phyloP scores from a whole-genome alignment of 108 stramenopile genomes.

The Cyclotella atomus region DNA sequence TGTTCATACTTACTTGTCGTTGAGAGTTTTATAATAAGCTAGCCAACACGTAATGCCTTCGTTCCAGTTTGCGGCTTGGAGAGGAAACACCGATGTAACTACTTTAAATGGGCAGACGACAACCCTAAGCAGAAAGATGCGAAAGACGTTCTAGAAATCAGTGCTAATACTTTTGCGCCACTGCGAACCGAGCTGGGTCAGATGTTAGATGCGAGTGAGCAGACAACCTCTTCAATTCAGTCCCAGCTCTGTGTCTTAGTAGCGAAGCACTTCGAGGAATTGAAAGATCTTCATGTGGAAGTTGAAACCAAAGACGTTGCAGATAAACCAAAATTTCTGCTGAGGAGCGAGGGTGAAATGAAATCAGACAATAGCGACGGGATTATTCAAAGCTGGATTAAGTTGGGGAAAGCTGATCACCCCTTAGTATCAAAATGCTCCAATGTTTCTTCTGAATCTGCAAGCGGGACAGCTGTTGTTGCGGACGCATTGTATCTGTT shows the following conservation, averaged over 20 bases:
- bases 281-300: constrained; percentile 6
- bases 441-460: background rate
- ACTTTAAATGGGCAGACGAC: constrained; percentile 63
- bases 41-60: too few relatives aligned
- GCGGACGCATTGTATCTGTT: constrained; percentile 59
- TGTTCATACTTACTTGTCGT: background rate
- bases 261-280: constrained; percentile 29
- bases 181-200: constrained; percentile 29
- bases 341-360: background rate
- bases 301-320: background rate
- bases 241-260: constrained; percentile 27
- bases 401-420: constrained; percentile 6
- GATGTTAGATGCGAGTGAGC: constrained; percentile 13
- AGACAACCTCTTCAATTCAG: constrained; percentile 12
- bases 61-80: constrained; percentile 77
- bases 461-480: constrained; percentile 4
- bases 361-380: constrained; percentile 16
- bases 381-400: constrained; percentile 7
- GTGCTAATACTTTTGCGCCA: constrained; percentile 12
- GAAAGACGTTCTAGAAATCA: background rate
- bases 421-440: background rate
- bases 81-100: constrained; percentile 66
- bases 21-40: background rate
- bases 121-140: background rate
- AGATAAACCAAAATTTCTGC: background rate